Evolutionary conservation across 495 filamentous ascomycete genomes (phyloP), one percentile per base, ranked within the genome.

Genomic region (Penicillium flavigenum): DNA sequence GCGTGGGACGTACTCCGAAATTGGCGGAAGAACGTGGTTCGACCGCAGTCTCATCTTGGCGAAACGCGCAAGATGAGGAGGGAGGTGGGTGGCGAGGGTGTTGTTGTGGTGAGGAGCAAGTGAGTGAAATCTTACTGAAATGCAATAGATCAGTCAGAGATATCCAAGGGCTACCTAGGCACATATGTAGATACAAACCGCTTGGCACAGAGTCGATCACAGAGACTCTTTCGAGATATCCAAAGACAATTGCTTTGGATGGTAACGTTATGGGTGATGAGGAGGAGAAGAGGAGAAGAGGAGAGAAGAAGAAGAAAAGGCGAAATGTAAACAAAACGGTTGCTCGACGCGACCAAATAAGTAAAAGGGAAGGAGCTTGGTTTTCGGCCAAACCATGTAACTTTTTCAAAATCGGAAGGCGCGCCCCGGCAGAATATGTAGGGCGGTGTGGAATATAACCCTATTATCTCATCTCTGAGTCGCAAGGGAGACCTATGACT

Each of bases 11-110:
- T 48, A 49, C 16, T 31, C n/a, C 36, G 36, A 17, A 7, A 34
- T 47, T n/a, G 11, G 36, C 31, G 3, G 53, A 44, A 47, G 32
- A 29, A 55, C 43, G 32, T 47, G 31, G 32, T 55, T 47, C 5
- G 53, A 55, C 31, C 53, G 53, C 5, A 55, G 53, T 36, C 53
- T 45, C 53, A 55, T 55, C 53, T 47, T 55, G 53, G 44, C 32
- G 32, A 38, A 14, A 16, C n/a, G 43, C 53, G 43, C 53, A 39
- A 55, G 32, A 22, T 39, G 12, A 14, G 34, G 44, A 38, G 11
- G n/a, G 14, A 4, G 9, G 31, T 27, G 12, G 7, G 32, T 55
- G 43, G 3, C 16, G 16, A 29, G 53, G 31, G 9, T 10, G 29
- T 31, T 31, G 8, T 34, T 12, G 34, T 31, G 49, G 10, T 38